Percentiles rank a stretch among this genome's conserved stretches.
Conservation (phyloP, 495 filamentous ascomycete genomes). For the Venustampulla echinocandica region DNA sequence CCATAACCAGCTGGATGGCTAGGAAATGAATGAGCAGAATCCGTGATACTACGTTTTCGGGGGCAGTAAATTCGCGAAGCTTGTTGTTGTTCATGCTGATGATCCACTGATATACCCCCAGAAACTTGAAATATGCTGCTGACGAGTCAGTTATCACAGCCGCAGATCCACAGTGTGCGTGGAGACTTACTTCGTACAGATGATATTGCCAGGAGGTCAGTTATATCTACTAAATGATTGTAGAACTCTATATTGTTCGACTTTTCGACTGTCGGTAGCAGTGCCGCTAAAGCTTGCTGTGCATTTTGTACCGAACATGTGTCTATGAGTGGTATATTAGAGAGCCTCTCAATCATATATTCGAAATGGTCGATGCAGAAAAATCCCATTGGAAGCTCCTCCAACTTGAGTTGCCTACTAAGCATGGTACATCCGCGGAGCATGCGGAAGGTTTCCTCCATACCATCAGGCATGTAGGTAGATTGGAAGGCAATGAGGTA, state of each 20-base stretch:
- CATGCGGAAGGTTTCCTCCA: conserved; percentile 16
- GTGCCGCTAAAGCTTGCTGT: conserved; percentile 1
- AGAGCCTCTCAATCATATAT: conserved; percentile 10
- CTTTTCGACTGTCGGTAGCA: conserved; percentile 1
- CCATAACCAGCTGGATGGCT: conserved; percentile 15
- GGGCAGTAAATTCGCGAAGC: conserved; percentile 11
- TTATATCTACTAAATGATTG: background rate
- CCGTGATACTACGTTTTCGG: conserved; percentile 2
- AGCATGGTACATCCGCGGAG: conserved; percentile 17
- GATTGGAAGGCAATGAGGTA: conserved; percentile 21
- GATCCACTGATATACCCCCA: conserved; percentile 9
- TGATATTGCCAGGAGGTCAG: background rate
- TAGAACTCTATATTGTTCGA: background rate
- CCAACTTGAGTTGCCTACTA: conserved; percentile 2
- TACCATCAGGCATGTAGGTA: conserved; percentile 17
- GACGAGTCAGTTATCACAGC: background rate
- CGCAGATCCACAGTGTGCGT: no score
- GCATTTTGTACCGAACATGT: conserved; percentile 10
- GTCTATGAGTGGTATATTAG: conserved; percentile 15
- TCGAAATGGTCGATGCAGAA: conserved; percentile 11
- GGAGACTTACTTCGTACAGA: conserved; percentile 10
- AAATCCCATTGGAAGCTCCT: conserved; percentile 13
- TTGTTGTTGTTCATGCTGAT: background rate
- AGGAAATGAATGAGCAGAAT: conserved; percentile 19
- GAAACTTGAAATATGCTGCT: conserved; percentile 19